Base-by-base conservation (phyloP, 352 stramenopile genomes). In the Sclerospora graminicola region DNA sequence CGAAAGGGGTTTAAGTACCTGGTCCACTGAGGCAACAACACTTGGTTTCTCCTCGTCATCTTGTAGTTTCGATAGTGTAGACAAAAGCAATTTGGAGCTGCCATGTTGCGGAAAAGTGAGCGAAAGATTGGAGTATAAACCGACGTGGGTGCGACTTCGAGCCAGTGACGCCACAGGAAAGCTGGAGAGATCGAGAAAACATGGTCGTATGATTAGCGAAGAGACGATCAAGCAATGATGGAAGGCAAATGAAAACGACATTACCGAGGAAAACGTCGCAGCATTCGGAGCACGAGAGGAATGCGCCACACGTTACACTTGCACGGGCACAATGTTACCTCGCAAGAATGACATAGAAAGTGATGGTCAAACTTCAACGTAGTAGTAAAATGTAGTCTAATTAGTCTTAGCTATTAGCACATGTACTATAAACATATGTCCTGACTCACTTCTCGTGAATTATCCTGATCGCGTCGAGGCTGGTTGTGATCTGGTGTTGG, bases 181-280 rank as follows among this genome's bases (percentile, higher is more conserved):
- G 18, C 54, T 68, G 32, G 10, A 23, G 14, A 24, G 21, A 18
- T 26, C 3, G 5, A 31, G 23, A 40, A 3, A 14, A 39, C 35
- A 13, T 10, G 21, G 11, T 29, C 4, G 19, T 38, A 14, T 20
- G 7, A 32, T 24, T 35, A 23, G 43, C 15, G 10, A 14, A 1
- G 1, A 4, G 13, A 6, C 4, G 8, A 19, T 21, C 28, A 4
- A 30, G 0, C n/a, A 26, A 10, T 4, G 9, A 10, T 13, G 9
- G 24, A 46, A 30, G 5, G 18, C 15, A n/a, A n/a, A 23, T 8
- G 4, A 29, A 24, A 10, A 15, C 5, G 28, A 14, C 15, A n/a
- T 18, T 39, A n/a, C 57, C 52, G 48, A 56, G 53, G 44, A 39
- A 66, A 42, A 41, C 56, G 56, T 13, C 49, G 53, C 30, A 60